Evolutionary conservation across 176 grass and related monocot genomes (phyloP), one percentile per base, ranked within the genome.

Genomic region (Triticum dicoccoides): DNA sequence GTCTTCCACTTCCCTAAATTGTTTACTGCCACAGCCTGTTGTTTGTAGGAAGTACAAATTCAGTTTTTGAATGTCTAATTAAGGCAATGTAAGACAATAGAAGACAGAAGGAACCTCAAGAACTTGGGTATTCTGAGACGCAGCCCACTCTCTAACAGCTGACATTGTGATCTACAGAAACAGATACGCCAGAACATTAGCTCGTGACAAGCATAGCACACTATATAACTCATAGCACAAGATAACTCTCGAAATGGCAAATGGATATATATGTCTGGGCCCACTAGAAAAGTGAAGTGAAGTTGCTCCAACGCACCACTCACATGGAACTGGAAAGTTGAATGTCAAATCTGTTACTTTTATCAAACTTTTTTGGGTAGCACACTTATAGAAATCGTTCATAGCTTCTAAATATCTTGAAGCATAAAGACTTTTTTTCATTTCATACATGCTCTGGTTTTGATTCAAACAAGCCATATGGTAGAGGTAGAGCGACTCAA

Each of bases 1-100:
- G 92, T 99, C 78, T 99, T 99, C 97, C 97, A 99, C 65, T 99
- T 99, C 63, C 97, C 90, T 49, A 96, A 87, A 65, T 93, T 96
- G 81, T 93, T 99, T 77, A 96, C 97, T 79, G 97, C 97, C 72
- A 99, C 94, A 72, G 94, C 97, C 97, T 97, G 78, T 87, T 79
- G 49, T 78, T 87, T 80, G 39, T 81, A 49, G 14, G 9, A 81
- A 92, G 63, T 58, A 85, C 4, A 88, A 91, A 44, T 61, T 86
- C 24, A 91, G 68, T 38, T 11, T 34, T 74, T 52, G 11, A 79
- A 79, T 73, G 11, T 61, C 69, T 62, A 64, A 85, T 82, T 35
- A 44, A 56, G 67, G 38, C n/a, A 65, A 84, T 76, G 39, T 21
- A 86, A 76, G 32, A 73, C 61, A 80, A 79, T 27, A 52, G 29